These are phyloP conservation scores for Trichoderma afroharzianum DNA, from an alignment of 2,329 filamentous ascomycete species.

Conservation along the genomic window DNA sequence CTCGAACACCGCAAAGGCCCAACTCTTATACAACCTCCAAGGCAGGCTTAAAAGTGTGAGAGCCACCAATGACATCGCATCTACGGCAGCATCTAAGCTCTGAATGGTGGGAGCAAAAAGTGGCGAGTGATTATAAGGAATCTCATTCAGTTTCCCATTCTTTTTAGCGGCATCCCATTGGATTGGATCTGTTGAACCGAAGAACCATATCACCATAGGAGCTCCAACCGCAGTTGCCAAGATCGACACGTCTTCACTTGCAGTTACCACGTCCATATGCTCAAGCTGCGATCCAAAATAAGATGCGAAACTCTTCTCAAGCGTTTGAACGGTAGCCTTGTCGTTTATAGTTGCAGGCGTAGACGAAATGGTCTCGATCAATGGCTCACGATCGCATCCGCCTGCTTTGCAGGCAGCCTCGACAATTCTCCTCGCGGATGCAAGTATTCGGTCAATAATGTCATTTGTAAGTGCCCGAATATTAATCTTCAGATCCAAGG, in stretches of 20 bases:
- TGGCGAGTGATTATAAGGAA: not conserved
- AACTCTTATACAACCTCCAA: not conserved
- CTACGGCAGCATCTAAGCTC: not conserved
- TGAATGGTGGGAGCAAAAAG: not conserved
- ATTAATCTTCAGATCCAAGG: not conserved
- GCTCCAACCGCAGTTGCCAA: not conserved
- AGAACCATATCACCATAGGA: not conserved
- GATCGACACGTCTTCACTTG: not conserved
- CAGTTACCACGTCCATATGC: not conserved
- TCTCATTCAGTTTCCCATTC: not conserved
- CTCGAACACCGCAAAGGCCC: not conserved
- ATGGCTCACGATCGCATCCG: not conserved
- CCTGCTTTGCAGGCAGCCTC: not conserved
- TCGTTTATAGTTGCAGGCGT: not conserved
- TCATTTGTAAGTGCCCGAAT: not conserved
- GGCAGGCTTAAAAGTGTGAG: not conserved
- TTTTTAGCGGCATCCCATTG: not conserved
- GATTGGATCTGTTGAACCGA: not conserved
- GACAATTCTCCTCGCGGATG: not conserved
- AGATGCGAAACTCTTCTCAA: not conserved
- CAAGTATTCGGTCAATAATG: not conserved
- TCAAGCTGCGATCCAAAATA: not conserved
- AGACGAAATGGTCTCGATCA: not conserved
- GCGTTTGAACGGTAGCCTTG: not conserved
- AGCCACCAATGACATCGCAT: not conserved